Evolutionary conservation across 83 land plant species (phyloP).

Genomic region (Diphasiastrum complanatum): DNA sequence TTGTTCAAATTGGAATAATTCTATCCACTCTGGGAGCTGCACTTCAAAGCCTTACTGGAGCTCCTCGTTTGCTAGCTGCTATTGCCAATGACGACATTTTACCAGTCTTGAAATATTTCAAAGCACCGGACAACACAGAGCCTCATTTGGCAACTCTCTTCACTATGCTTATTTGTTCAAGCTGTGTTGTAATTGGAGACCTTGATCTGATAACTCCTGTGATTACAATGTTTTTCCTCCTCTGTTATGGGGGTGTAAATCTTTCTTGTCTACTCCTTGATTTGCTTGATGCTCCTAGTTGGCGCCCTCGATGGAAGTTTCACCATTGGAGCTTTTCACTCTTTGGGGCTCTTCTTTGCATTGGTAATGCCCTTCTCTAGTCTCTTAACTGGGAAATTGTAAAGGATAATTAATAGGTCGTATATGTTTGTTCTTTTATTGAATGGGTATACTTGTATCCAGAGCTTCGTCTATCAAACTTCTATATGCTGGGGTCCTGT

Average conservation of each 20-base stretch:
- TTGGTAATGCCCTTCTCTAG: conserved; percentile 4
- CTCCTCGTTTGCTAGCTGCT: conserved; percentile 10
- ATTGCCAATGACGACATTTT: conserved; percentile 16
- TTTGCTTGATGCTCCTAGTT: conserved; percentile 17
- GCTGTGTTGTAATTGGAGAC: conserved; percentile 13
- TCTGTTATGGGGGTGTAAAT: conserved; percentile 13
- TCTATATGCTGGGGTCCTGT: no score
- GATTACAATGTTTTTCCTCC: conserved; percentile 12
- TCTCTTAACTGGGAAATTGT: no score
- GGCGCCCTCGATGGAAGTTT: conserved; percentile 17
- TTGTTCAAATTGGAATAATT: conserved; percentile 14
- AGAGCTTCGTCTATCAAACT: no score
- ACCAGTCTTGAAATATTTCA: conserved; percentile 13
- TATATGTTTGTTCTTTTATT: no score
- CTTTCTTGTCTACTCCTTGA: conserved; percentile 10
- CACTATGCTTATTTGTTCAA: conserved; percentile 5
- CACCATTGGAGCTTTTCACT: conserved; percentile 18
- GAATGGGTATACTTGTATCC: no score
- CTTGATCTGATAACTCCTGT: conserved; percentile 11
- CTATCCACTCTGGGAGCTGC: conserved; percentile 16
- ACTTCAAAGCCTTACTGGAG: conserved; percentile 12
- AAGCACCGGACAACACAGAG: conserved; percentile 9
- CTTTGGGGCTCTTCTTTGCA: conserved; percentile 7
- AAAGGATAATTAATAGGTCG: no score
- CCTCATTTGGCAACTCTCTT: conserved; percentile 14